Evolutionary conservation across 306 rosid species (phyloP).

Genomic region (Malus orientalis): DNA sequence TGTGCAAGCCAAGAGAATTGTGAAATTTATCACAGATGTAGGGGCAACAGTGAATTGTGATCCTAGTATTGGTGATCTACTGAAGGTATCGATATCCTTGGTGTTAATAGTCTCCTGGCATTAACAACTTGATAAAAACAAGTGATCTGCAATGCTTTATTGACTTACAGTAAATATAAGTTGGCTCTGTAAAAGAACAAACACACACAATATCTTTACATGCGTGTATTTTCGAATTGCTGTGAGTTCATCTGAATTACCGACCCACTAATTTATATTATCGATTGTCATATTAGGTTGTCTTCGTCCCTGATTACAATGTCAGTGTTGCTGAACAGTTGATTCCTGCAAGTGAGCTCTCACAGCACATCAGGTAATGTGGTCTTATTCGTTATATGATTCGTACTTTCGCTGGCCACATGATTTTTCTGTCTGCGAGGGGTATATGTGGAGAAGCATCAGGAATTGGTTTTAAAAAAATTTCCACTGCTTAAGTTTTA

Average conservation of each 20-base stretch:
- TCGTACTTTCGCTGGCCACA: neutral
- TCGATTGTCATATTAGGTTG: conserved; percentile 42
- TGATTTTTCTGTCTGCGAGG: neutral
- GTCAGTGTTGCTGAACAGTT: conserved; percentile 92
- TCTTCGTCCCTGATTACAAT: conserved; percentile 93
- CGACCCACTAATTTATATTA: neutral
- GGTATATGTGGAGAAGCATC: neutral
- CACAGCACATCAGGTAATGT: conserved; percentile 88
- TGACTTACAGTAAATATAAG: neutral
- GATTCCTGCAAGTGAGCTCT: conserved; percentile 95
- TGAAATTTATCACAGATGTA: conserved; percentile 92
- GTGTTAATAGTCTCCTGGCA: neutral
- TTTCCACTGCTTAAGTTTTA: neutral
- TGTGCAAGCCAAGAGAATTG: conserved; percentile 96
- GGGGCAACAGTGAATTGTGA: conserved; percentile 77
- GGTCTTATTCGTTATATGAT: conserved; percentile 4
- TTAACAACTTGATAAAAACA: neutral
- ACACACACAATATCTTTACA: neutral
- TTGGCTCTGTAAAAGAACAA: neutral
- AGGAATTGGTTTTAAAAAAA: neutral
- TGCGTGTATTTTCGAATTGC: neutral
- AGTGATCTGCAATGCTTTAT: neutral
- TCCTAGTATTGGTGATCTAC: conserved; percentile 90
- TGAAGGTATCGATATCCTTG: conserved; percentile 53
- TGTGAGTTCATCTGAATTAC: neutral